Evolutionary conservation across 1,284 basidiomycete species (phyloP).

Genomic region (Microbotryum lychnidis-dioicae): DNA sequence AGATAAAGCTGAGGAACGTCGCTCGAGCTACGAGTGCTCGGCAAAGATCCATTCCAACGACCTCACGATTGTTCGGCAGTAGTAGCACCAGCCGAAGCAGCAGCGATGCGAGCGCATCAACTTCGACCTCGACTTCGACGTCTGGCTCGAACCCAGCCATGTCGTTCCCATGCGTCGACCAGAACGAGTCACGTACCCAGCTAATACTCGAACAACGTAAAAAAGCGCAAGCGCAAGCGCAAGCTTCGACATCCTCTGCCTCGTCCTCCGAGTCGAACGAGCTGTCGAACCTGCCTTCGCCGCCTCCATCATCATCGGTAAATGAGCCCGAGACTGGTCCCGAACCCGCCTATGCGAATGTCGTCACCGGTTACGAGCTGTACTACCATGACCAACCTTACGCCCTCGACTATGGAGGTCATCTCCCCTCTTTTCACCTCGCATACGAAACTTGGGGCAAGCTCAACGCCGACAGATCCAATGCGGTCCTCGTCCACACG

Average conservation of each 20-base stretch:
- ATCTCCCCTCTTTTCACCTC: conserved; percentile 69
- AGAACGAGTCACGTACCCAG: conserved; percentile 31
- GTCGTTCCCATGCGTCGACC: conserved; percentile 37
- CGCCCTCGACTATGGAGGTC: conserved; percentile 61
- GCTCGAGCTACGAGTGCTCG: neutral
- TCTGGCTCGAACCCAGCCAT: conserved; percentile 34
- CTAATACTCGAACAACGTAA: conserved; percentile 25
- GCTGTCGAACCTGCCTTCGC: conserved; percentile 6
- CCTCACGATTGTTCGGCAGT: neutral
- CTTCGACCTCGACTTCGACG: neutral
- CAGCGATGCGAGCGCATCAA: neutral
- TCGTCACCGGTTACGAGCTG: conserved; percentile 41
- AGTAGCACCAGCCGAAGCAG: neutral
- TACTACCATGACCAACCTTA: conserved; percentile 49
- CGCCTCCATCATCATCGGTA: conserved; percentile 7
- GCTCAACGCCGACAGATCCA: conserved; percentile 66
- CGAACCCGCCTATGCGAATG: conserved; percentile 43
- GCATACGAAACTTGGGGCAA: conserved; percentile 98
- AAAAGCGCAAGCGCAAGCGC: neutral
- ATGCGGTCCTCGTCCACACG: conserved; percentile 94
- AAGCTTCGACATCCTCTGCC: conserved; percentile 3
- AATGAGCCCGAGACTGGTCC: conserved; percentile 37
- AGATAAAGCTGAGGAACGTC: too few relatives aligned
- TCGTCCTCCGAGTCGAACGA: conserved; percentile 9
- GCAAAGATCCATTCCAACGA: neutral